phyloP scores from a whole-genome alignment of 441 rosid genomes.

The Lepidium campestre region DNA sequence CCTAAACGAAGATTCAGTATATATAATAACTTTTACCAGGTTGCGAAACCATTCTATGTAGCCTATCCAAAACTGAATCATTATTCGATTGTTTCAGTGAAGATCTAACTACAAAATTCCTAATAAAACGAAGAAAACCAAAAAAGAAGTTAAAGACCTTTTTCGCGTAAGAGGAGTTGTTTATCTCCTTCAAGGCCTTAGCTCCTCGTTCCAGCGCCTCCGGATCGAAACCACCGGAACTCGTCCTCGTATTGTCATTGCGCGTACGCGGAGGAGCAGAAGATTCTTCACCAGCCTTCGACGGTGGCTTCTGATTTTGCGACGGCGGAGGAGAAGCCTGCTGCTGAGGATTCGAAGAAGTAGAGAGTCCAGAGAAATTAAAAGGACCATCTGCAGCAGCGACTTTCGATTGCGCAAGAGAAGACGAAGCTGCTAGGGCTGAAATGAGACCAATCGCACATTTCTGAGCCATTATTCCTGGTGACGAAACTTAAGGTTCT shows the following conservation, averaged over 20 bases:
- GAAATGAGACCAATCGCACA: conserved; percentile 57
- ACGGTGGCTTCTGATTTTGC: conserved; percentile 19
- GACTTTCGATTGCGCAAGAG: conserved; percentile 36
- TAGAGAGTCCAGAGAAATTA: conserved; percentile 37
- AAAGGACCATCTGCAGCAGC: conserved; percentile 58
- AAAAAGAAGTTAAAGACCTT: conserved; percentile 38
- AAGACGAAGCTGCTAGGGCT: conserved; percentile 60
- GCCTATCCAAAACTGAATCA: neutral
- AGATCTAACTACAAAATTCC: neutral
- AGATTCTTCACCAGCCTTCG: conserved; percentile 23
- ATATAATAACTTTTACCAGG: neutral
- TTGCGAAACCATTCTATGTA: neutral
- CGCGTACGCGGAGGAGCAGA: conserved; percentile 39
- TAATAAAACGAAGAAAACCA: neutral
- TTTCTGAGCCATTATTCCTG: conserved; percentile 47
- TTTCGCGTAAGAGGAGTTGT: conserved; percentile 61
- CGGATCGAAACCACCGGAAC: conserved; percentile 88
- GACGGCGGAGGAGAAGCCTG: conserved; percentile 31
- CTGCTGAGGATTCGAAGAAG: conserved; percentile 35
- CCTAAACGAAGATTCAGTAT: neutral
- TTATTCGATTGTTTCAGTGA: neutral
- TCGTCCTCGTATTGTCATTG: conserved; percentile 79
- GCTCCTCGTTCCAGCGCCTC: conserved; percentile 91
- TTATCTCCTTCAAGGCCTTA: conserved; percentile 66
- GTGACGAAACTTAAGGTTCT: neutral